These are phyloP conservation scores for Maudiozyma bulderi DNA, from an alignment of 805 yeast species.

Conservation along the genomic window DNA sequence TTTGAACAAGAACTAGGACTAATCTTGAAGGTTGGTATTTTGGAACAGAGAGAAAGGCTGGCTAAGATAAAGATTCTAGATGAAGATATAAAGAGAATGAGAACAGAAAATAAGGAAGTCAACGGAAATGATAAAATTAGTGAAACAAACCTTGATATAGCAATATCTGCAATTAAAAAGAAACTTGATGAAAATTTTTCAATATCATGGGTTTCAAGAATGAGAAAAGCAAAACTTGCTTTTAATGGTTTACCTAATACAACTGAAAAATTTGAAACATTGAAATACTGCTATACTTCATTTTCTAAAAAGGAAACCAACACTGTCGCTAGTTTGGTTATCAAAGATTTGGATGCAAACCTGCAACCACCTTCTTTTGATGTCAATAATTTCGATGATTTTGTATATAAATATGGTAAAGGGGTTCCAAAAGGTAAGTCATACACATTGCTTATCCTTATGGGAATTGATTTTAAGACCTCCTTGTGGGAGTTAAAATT, in stretches of 20 bases:
- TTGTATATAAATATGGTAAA: slow-evolving; percentile 34
- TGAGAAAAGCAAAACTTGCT: slow-evolving; percentile 21
- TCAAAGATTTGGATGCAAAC: slow-evolving; percentile 17
- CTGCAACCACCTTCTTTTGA: slow-evolving; percentile 28
- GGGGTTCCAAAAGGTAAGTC: slow-evolving; percentile 43
- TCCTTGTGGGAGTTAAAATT: slow-evolving; percentile 36
- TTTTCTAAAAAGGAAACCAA: slow-evolving; percentile 19
- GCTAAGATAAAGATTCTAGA: slow-evolving; percentile 29
- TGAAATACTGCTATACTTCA: slow-evolving; percentile 13
- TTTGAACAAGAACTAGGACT: slow-evolving; percentile 53
- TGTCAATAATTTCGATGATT: slow-evolving; percentile 23
- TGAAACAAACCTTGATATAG: neutral
- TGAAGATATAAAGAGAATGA: slow-evolving; percentile 5
- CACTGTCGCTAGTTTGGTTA: slow-evolving; percentile 20
- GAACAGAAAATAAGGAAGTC: neutral
- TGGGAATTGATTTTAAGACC: slow-evolving; percentile 38
- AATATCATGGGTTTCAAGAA: slow-evolving; percentile 33
- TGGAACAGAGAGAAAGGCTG: slow-evolving; percentile 47
- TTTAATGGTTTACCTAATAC: slow-evolving; percentile 25
- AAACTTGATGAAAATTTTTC: slow-evolving; percentile 30
- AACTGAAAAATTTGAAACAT: slow-evolving; percentile 9
- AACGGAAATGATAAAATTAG: neutral
- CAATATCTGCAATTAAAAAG: slow-evolving; percentile 7
- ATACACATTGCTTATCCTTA: slow-evolving; percentile 48
- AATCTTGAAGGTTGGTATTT: slow-evolving; percentile 46